phyloP scores from a whole-genome alignment of 73 alveolate species.

The Paramecium pentaurelia region DNA sequence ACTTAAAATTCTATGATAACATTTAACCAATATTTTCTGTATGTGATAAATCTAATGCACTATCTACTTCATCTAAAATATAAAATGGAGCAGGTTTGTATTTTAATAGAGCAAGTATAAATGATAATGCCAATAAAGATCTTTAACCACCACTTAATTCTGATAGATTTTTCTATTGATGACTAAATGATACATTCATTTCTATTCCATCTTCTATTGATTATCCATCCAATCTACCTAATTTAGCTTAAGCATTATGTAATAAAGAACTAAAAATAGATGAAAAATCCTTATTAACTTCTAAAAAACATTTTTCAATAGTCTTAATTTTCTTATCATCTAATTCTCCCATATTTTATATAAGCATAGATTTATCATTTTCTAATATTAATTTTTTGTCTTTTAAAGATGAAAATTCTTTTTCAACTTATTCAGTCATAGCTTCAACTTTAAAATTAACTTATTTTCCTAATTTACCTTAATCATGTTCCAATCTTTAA shows the following conservation, averaged over 20 bases:
- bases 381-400: constrained; percentile 74
- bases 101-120: constrained; percentile 83
- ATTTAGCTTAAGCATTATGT: constrained; percentile 90
- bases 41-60: constrained; percentile 98
- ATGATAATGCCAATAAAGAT: constrained; percentile 91
- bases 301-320: constrained; percentile 55
- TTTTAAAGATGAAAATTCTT: constrained; percentile 73
- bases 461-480: constrained; percentile 64
- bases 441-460: constrained; percentile 86
- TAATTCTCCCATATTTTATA: constrained; percentile 82
- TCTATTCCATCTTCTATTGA: constrained; percentile 90
- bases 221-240: constrained; percentile 75
- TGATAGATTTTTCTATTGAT: constrained; percentile 84
- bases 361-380: constrained; percentile 78
- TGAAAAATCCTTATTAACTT: constrained; percentile 81
- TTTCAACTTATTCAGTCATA: constrained; percentile 88
- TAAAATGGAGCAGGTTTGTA: constrained; percentile 96
- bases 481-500: constrained; percentile 30
- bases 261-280: constrained; percentile 82
- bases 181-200: constrained; percentile 92
- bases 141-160: constrained; percentile 96
- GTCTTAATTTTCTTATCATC: constrained; percentile 73
- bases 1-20: constrained; percentile 54
- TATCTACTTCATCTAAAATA: constrained; percentile 99
- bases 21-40: constrained; percentile 85